phyloP scores from a whole-genome alignment of 345 rosid species.

The Citrus reticulata region DNA sequence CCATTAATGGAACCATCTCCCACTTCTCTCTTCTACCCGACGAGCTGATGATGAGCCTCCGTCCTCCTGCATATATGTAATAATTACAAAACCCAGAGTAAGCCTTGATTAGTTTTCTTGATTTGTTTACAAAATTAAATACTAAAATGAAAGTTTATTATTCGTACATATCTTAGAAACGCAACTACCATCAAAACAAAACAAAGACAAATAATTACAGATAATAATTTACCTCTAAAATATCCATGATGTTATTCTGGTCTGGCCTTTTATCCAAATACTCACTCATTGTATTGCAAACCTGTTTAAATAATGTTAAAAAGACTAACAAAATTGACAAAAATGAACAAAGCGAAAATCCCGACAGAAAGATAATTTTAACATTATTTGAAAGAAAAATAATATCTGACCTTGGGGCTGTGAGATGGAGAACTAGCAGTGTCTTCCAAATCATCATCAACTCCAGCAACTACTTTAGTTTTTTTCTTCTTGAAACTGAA shows the following conservation, averaged over 20 bases:
- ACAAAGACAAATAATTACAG: not conserved
- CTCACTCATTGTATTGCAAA: conserved; percentile 23
- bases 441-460: conserved; percentile 54
- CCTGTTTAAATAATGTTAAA: conserved; percentile 16
- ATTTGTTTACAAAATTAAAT: too few species aligned
- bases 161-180: not conserved
- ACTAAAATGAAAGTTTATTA: too few species aligned
- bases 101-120: not conserved
- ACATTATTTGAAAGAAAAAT: too few species aligned
- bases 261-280: conserved; percentile 23
- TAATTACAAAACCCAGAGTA: not conserved
- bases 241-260: conserved; percentile 14
- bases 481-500: conserved; percentile 35
- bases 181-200: too few species aligned
- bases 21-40: conserved; percentile 15
- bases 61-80: conserved; percentile 20
- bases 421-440: conserved; percentile 55
- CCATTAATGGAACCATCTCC: conserved; percentile 6
- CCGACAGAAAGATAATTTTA: not conserved
- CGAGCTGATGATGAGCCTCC: not conserved
- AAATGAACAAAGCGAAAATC: not conserved
- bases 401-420: conserved; percentile 41
- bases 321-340: not conserved
- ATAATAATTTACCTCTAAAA: conserved; percentile 17
- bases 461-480: conserved; percentile 7